A percentile compares a stretch with the other conserved stretches of the same genome.
These are phyloP conservation scores for Blastobotrys proliferans DNA, from an alignment of 1,139 yeast species.

Conservation along the genomic window DNA sequence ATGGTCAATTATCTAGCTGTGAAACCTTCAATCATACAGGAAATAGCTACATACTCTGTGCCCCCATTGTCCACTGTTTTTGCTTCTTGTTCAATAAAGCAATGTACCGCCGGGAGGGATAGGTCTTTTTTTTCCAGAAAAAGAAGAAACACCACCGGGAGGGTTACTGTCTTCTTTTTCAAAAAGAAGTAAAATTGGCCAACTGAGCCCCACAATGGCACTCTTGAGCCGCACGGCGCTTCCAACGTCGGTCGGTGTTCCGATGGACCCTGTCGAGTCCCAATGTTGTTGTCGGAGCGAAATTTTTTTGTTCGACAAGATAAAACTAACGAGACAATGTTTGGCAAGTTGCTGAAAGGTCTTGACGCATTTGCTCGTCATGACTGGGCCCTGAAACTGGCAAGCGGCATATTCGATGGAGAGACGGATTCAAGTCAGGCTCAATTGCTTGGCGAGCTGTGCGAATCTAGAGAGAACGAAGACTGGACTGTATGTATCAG, in stretches of 20 bases:
- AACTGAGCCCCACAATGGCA: neutral
- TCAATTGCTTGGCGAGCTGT: slow-evolving; percentile 10
- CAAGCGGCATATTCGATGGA: slow-evolving; percentile 3
- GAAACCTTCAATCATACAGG: no score
- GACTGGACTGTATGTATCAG: slow-evolving; percentile 11
- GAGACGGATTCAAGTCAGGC: slow-evolving; percentile 7
- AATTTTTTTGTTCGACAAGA: neutral
- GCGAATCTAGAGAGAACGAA: slow-evolving; percentile 7
- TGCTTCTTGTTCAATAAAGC: no score
- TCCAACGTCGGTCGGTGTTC: no score
- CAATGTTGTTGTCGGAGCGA: neutral
- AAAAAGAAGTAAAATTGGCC: no score
- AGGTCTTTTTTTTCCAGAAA: no score
- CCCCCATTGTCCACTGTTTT: no score
- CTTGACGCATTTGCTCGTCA: slow-evolving; percentile 8
- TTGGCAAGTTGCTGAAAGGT: slow-evolving; percentile 1
- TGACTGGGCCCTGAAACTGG: slow-evolving; percentile 10
- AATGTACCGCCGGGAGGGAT: no score
- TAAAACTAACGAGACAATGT: neutral
- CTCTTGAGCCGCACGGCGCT: neutral
- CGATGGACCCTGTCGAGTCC: no score
- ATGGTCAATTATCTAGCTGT: no score
- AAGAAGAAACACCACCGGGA: no score
- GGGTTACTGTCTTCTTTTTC: no score
- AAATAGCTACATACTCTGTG: no score